A percentile compares a stretch with the other conserved stretches of the same genome.
Conservation (phyloP, 179 eudicot species). For the Patellifolia procumbens region DNA sequence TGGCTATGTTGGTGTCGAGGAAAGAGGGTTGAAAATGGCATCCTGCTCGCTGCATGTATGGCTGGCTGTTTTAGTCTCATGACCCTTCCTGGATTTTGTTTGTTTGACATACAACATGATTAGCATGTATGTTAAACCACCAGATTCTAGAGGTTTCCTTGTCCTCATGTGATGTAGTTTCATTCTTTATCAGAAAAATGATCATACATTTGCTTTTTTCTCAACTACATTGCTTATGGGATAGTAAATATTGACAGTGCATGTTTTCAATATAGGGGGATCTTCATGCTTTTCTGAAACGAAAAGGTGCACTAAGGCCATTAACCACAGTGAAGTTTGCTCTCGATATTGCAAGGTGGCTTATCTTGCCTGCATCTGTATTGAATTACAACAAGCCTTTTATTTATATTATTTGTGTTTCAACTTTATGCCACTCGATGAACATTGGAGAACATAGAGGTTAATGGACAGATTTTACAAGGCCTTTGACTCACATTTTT, state of each 20-base stretch:
- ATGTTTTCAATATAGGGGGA: conserved; percentile 35
- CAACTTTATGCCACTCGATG: background rate
- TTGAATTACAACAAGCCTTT: conserved; percentile 5
- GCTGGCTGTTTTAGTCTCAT: background rate
- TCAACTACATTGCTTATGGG: too few species aligned
- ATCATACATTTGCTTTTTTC: background rate
- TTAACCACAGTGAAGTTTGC: conserved; percentile 40
- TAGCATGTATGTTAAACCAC: background rate
- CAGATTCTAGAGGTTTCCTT: background rate
- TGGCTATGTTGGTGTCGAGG: background rate
- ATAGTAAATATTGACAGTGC: background rate
- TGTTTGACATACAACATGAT: background rate
- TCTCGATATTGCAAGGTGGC: conserved; percentile 48
- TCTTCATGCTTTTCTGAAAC: conserved; percentile 34
- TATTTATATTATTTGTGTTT: background rate
- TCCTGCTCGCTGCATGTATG: background rate
- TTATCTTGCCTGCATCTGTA: conserved; percentile 18
- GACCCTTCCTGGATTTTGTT: background rate
- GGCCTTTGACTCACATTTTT: background rate
- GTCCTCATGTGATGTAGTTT: background rate
- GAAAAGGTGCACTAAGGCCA: conserved; percentile 40
- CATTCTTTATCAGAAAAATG: background rate
- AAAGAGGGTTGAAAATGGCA: background rate
- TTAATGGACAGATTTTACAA: background rate
- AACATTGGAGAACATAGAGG: background rate